Base-by-base conservation (phyloP, 73 alveolate genomes). In the Stentor roeselii region DNA sequence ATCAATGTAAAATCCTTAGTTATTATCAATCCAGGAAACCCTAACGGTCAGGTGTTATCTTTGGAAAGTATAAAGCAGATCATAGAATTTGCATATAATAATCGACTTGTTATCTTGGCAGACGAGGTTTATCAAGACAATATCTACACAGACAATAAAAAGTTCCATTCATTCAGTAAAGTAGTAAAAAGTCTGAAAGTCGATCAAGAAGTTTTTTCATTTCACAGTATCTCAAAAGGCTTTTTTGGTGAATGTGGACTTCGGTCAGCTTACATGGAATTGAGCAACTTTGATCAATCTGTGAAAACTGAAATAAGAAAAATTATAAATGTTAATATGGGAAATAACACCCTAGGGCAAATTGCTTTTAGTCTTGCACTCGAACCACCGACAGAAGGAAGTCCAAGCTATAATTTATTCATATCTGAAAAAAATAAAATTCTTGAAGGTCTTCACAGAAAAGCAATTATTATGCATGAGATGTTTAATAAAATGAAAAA, bases 121-220 rank as follows among this genome's bases (percentile, higher is more conserved):
- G 99, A 97, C 84, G 99, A 97, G 86, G 99, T 97, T 75, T 97
- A 97, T 85, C 97, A 97, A 86, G 98, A 96, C 86, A 97, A 97
- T 89, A 87, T 97, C 42, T 95, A 92, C 89, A 87, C 82, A 15
- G 93, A 87, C 31, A 91, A 84, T 60, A 88, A 87, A 58, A 75
- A 84, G 84, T 96, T 96, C 90, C 87, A 87, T 78, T 93, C 98
- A 3, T 93, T 96, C 91, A 88, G 98, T 59, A 91, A 93, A 83
- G 97, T 95, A 0, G 88, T 89, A 37, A 37, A 42, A 27, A 92
- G 90, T 42, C 82, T 87, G 89, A 90, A 92, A 34, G 93, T 84
- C 59, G 90, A 90, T 36, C 60, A 84, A 36, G 97, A 92, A 85
- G 78, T 92, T 40, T 88, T 82, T 74, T 93, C 96, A 36, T 75